Base-by-base conservation (phyloP, 306 rosid genomes). In the Gastrolobium villosum region DNA sequence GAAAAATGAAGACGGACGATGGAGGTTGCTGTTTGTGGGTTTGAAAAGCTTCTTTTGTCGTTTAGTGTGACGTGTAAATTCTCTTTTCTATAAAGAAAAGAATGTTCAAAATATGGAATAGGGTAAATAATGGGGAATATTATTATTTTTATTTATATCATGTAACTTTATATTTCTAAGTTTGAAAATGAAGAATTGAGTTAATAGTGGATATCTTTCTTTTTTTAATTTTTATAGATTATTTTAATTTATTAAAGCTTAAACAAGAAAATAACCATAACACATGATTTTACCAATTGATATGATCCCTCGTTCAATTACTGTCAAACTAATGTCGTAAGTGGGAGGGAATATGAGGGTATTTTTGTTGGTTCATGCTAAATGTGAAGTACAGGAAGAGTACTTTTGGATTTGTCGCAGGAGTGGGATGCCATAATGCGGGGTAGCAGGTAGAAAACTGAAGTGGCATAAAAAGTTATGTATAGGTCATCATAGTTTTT, bases 11-110 rank as follows among this genome's bases (percentile, higher is more conserved):
- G 60, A 53, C 3, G 60, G 2, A 1, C 5, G 32, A n/a, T 13
- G 43, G 2, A 10, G 59, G 3, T 2, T 35, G 61, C 7, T 44
- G 52, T 45, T 37, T 50, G 59, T 46, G 41, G 41, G 35, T 35
- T 28, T 48, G 8, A 11, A 35, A 63, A 61, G 85, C 36, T 39
- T 46, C 45, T 79, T 57, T 54, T 73, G 90, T 87, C 85, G 85
- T 82, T 64, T 87, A 75, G 77, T 43, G 52, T 82, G 88, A 72
- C 75, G 32, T 85, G 89, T 87, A 83, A 79, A 88, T 87, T 53
- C 28, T 49, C 2, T 20, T 20, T 72, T 43, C 6, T 36, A 0
- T 10, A 63, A 49, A 65, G 14, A 20, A 20, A 20, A 2, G 7
- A 11, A 46, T 34, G 66, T n/a, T 69, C 40, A 28, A 61, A 71